Base-by-base conservation (phyloP, 805 yeast species). In the Candida adriatica region DNA sequence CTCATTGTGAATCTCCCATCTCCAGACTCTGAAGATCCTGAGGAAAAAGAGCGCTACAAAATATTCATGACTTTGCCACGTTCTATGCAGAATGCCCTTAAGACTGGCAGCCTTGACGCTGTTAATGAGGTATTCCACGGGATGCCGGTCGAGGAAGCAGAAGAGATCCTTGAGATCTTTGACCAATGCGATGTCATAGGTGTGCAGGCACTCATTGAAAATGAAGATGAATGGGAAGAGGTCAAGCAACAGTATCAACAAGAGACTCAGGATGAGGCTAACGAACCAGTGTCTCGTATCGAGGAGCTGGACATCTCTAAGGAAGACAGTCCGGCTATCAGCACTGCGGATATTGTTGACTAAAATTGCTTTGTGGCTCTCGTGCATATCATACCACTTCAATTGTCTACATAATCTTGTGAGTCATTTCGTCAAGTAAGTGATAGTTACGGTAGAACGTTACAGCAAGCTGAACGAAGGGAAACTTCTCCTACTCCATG, bases 181-280 rank as follows among this genome's bases (percentile, higher is more conserved):
- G 80, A 85, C 45, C 75, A 79, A 48, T 80, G 87, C 49, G 87
- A 84, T 8, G 87, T 86, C 19, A 77, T 90, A 49, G 86, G 90
- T 21, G 76, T 90, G 24, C 82, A 77, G 45, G 94, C 81, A 1
- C 58, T 79, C 22, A 56, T 82, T 33, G 92, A 83, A 43, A 74
- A 81, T 51, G 87, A 80, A 50, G 62, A 70, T 14, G 84, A 83
- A 35, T 83, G 81, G 55, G 61, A 70, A 37, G 68, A 74, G 34
- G 60, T 71, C 30, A 58, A 62, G 28, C 59, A 70, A 34, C 71
- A 73, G 36, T 73, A 70, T 35, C 21, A 32, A 2, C 18, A 35
- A 15, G 31, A 34, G n/a, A 15, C 18, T 26, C 11, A 26, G 15
- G 51, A 37, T 11, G 43, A 29, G 21, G 20, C 33, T 8, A 35